Conservation (phyloP, 2,329 filamentous ascomycete species). For the Aspergillus sp. region DNA sequence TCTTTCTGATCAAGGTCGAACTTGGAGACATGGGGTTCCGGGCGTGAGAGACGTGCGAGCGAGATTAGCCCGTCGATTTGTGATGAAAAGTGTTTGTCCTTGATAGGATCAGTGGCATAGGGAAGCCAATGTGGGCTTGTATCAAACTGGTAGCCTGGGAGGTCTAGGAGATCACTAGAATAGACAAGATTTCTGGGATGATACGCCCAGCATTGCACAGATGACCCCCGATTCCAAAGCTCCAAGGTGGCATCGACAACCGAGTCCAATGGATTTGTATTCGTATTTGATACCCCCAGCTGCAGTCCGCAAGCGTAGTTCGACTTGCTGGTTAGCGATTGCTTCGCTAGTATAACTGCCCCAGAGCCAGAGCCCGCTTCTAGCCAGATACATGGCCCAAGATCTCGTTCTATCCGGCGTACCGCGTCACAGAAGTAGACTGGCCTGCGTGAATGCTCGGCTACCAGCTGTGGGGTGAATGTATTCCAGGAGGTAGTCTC, state of each 20-base stretch:
- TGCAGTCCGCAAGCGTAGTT: too few species aligned
- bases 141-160: slow-evolving; percentile 2
- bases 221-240: background rate
- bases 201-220: background rate
- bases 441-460: background rate
- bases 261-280: too few species aligned
- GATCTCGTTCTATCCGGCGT: background rate
- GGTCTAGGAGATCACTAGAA: background rate
- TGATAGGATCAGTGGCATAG: too few species aligned
- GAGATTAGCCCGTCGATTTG: too few species aligned
- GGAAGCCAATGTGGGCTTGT: background rate
- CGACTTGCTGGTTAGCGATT: background rate
- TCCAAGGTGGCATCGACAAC: background rate
- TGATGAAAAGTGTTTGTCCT: too few species aligned
- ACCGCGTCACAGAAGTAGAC: background rate
- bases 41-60: too few species aligned
- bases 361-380: background rate
- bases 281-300: too few species aligned
- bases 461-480: background rate
- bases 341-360: background rate
- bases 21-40: too few species aligned
- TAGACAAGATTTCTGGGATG: background rate
- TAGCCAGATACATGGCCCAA: background rate
- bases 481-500: background rate
- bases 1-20: too few species aligned